Evolutionary conservation across 805 yeast species (phyloP), one percentile per base, ranked within the genome.

Genomic region (Kluyveromyces siamensis): DNA sequence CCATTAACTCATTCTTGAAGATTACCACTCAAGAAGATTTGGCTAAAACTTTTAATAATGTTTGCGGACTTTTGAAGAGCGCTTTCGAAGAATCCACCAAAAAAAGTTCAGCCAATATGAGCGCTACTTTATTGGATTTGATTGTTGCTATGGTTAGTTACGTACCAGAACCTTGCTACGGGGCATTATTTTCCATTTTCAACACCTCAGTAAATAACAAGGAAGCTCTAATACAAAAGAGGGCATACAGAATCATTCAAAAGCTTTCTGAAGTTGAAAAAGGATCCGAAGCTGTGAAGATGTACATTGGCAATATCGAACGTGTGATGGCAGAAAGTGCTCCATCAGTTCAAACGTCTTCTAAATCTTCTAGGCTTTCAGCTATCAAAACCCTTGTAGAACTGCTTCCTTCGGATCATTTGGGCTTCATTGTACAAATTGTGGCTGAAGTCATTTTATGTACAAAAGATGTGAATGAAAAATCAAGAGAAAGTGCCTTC

Each of bases 391-490:
- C 77, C 10, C 60, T 91, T 7, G 67, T 87, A 33, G 76, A 78
- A 19, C 58, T 80, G 18, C 63, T 90, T 40, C 95, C 97, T 16
- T 52, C 70, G 2, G 66, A 75, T 18, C 83, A 84, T 53, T 70
- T 88, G 57, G 77, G 78, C 55, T 88, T 90, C 65, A 81, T 93
- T 55, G 96, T 96, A 19, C 74, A 84, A 10, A 70, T 86, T 38
- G 73, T 89, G 37, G 87, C 96, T 48, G 98, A 93, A 70, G 82
- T 89, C 21, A 91, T 93, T 48, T 72, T 93, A 58, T 81, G 88
- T 27, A 90, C 97, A 7, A 93, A 91, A 67, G 96, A 89, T 61
- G 83, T 81, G 48, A 95, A 91, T 64, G 99, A 93, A 67, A 87
- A 87, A 69, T 80, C 96, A 1, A 79, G 99, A 63, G 86, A 82